A percentile compares a stretch with the other conserved stretches of the same genome.
phyloP scores from a whole-genome alignment of 352 stramenopile species.

The Globisporangium apiculatum region DNA sequence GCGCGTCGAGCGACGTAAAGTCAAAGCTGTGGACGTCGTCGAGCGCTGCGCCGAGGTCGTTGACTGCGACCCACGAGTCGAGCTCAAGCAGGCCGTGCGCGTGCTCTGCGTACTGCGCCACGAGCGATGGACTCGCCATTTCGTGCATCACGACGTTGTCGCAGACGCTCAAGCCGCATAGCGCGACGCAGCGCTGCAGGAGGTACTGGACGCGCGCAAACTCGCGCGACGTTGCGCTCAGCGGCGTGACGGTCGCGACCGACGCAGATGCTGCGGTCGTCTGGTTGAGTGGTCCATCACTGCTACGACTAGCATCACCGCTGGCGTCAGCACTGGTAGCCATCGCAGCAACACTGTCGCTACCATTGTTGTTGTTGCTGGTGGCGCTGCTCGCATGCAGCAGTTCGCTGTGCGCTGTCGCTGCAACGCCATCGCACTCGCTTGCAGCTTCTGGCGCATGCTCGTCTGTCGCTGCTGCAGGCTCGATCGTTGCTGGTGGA shows the following conservation, averaged over 20 bases:
- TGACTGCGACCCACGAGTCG: slow-evolving; percentile 68
- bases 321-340: too few relatives aligned
- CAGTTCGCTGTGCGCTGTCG: background rate
- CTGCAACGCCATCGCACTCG: background rate
- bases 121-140: slow-evolving; percentile 53
- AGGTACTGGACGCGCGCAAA: slow-evolving; percentile 62
- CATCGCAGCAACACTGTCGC: background rate
- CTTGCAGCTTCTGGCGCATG: background rate
- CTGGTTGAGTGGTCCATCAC: slow-evolving; percentile 9
- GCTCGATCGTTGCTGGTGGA: background rate
- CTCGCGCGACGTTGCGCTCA: slow-evolving; percentile 39
- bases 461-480: background rate
- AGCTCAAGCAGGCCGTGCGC: slow-evolving; percentile 47
- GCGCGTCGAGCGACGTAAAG: slow-evolving; percentile 38
- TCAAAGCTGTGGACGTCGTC: slow-evolving; percentile 42
- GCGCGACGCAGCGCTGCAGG: slow-evolving; percentile 46
- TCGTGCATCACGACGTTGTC: slow-evolving; percentile 65
- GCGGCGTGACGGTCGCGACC: slow-evolving; percentile 38
- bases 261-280: slow-evolving; percentile 17
- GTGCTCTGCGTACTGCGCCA: slow-evolving; percentile 51
- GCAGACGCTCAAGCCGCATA: slow-evolving; percentile 29
- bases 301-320: background rate
- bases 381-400: background rate
- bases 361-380: background rate
- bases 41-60: slow-evolving; percentile 58